Conservation (phyloP, 2,329 filamentous ascomycete genomes). For the Nothomitra cinnamomea region DNA sequence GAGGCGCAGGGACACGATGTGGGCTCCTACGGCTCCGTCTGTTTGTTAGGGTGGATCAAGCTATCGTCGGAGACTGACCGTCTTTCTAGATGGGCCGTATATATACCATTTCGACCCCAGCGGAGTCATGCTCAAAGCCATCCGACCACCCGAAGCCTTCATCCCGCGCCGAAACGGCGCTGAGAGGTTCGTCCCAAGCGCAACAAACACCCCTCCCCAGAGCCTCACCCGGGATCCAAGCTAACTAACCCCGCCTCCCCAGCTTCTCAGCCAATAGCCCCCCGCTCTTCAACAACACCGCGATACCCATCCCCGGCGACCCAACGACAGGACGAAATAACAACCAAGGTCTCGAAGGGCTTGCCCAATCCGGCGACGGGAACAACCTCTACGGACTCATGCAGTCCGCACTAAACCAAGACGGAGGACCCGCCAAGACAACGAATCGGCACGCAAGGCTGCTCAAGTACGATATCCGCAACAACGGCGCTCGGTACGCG, state of each 20-base stretch:
- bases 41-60: background rate
- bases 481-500: constrained; percentile 24
- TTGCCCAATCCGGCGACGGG: constrained; percentile 45
- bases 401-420: constrained; percentile 46
- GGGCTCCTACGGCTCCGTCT: no score
- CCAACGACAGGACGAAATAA: constrained; percentile 47
- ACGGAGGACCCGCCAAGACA: constrained; percentile 38
- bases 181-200: constrained; percentile 17
- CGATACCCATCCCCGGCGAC: constrained; percentile 34
- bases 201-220: background rate
- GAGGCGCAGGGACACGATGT: no score
- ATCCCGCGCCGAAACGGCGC: constrained; percentile 45
- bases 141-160: constrained; percentile 46
- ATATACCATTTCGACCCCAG: constrained; percentile 44
- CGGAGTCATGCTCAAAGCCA: constrained; percentile 44
- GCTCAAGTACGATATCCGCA: constrained; percentile 44
- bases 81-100: constrained; percentile 37
- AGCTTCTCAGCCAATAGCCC: constrained; percentile 49
- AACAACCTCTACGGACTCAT: constrained; percentile 45
- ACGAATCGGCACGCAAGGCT: constrained; percentile 36
- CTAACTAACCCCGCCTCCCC: background rate
- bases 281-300: constrained; percentile 37
- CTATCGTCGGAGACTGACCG: background rate
- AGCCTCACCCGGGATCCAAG: no score
- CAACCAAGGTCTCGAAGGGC: constrained; percentile 59